Percentiles rank a stretch among this genome's conserved stretches.
phyloP scores from a whole-genome alignment of 1,284 basidiomycete genomes.

The Stereum hirsutum region DNA sequence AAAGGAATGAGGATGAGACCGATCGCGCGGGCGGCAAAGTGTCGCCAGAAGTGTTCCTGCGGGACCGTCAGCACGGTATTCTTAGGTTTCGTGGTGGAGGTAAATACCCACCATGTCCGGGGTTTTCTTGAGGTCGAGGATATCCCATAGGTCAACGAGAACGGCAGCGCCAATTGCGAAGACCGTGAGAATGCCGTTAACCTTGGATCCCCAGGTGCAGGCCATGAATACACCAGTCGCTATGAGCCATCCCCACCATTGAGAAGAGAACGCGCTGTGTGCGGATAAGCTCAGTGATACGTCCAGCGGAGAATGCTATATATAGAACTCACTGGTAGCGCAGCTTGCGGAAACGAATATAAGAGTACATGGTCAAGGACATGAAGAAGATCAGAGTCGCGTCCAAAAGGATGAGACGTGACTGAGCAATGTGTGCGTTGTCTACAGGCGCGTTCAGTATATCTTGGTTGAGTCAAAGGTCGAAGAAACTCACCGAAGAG shows the following conservation, averaged over 20 bases:
- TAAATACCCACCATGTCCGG: conserved; percentile 66
- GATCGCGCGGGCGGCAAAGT: conserved; percentile 81
- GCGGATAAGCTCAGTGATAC: conserved; percentile 7
- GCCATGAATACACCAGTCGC: conserved; percentile 91
- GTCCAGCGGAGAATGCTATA: background rate
- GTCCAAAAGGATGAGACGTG: conserved; percentile 93
- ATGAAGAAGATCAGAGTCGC: conserved; percentile 95
- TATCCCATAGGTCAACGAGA: conserved; percentile 88
- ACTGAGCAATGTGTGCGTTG: conserved; percentile 94
- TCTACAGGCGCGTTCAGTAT: conserved; percentile 38
- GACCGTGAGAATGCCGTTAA: conserved; percentile 95
- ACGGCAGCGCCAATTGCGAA: conserved; percentile 87
- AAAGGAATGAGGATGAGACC: conserved; percentile 89
- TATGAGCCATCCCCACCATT: conserved; percentile 95
- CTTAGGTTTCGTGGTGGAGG: background rate
- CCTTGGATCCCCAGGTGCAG: conserved; percentile 95
- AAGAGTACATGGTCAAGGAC: conserved; percentile 89
- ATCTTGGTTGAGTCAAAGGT: background rate
- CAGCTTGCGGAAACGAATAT: conserved; percentile 92
- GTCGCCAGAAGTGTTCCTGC: conserved; percentile 84
- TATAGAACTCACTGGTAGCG: conserved; percentile 66
- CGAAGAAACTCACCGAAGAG: conserved; percentile 64
- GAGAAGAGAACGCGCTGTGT: conserved; percentile 69
- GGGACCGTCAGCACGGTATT: conserved; percentile 1
- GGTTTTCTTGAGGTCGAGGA: conserved; percentile 85